Percentiles rank a stretch among this genome's conserved stretches.
Evolutionary conservation across 495 filamentous ascomycete genomes (phyloP).

Genomic region (Hypomontagnella monticulosa): DNA sequence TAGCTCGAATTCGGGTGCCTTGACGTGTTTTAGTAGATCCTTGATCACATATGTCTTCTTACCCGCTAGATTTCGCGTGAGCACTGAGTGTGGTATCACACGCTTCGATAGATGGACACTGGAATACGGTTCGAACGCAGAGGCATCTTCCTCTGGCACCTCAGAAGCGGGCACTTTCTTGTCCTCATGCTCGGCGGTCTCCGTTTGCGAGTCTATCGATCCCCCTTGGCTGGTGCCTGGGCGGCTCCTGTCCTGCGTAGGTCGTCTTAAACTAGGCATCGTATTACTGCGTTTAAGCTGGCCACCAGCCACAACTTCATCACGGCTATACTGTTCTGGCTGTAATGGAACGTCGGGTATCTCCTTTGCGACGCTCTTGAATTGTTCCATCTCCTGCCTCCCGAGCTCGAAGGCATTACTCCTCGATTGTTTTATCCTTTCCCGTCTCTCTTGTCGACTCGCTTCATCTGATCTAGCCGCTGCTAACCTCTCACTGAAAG

Average conservation of each 20-base stretch:
- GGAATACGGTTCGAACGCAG: conserved; percentile 85
- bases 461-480: conserved; percentile 68
- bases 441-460: conserved; percentile 62
- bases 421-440: conserved; percentile 65
- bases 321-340: conserved; percentile 65
- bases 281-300: conserved; percentile 63
- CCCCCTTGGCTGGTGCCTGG: conserved; percentile 23
- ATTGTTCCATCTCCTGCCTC: conserved; percentile 70
- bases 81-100: conserved; percentile 80
- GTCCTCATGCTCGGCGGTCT: conserved; percentile 28
- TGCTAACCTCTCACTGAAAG: conserved; percentile 88
- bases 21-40: conserved; percentile 81
- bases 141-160: conserved; percentile 49
- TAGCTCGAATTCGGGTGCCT: conserved; percentile 82
- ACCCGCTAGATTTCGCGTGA: conserved; percentile 76
- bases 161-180: conserved; percentile 39
- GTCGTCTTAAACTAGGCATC: conserved; percentile 54
- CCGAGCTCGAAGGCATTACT: conserved; percentile 78
- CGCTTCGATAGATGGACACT: conserved; percentile 85
- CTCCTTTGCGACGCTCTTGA: conserved; percentile 68
- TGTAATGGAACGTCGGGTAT: conserved; percentile 59
- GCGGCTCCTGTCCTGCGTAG: conserved; percentile 25
- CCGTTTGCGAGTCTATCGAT: conserved; percentile 26
- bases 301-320: conserved; percentile 67
- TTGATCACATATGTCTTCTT: conserved; percentile 84